Percentiles rank a stretch among this genome's conserved stretches.
phyloP scores from a whole-genome alignment of 2,329 filamentous ascomycete species.

The Hymenoscyphus salicellus region DNA sequence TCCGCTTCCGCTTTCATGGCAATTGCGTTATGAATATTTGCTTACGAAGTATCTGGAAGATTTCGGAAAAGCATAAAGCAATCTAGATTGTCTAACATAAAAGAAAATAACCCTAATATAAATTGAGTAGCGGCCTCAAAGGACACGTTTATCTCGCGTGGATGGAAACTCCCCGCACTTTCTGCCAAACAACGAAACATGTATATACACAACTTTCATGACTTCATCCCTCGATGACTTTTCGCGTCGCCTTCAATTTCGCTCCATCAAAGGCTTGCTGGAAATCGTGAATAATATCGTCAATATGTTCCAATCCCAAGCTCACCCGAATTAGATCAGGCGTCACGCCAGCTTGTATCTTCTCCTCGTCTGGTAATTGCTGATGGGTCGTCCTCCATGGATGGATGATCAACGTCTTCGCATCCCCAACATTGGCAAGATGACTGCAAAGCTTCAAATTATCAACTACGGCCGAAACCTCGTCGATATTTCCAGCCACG shows the following conservation, averaged over 20 bases:
- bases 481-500: constrained; percentile 60
- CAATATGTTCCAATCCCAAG: constrained; percentile 66
- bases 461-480: constrained; percentile 67
- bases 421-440: constrained; percentile 65
- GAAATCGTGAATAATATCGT: constrained; percentile 67
- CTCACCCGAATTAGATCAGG: constrained; percentile 39
- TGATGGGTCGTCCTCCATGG: constrained; percentile 68
- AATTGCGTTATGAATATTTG: not conserved
- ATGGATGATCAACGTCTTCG: constrained; percentile 62
- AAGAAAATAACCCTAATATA: not conserved
- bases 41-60: no score
- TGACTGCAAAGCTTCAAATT: constrained; percentile 68
- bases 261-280: constrained; percentile 23
- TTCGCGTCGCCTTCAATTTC: constrained; percentile 10
- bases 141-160: not conserved
- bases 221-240: not conserved
- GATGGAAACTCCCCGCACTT: no score
- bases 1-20: not conserved
- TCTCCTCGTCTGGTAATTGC: constrained; percentile 61
- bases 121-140: not conserved
- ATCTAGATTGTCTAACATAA: no score
- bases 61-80: no score
- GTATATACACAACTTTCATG: no score
- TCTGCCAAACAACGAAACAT: no score
- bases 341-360: constrained; percentile 58